Conservation (phyloP, 2,329 filamentous ascomycete genomes). For the Fusarium mangiferae region DNA sequence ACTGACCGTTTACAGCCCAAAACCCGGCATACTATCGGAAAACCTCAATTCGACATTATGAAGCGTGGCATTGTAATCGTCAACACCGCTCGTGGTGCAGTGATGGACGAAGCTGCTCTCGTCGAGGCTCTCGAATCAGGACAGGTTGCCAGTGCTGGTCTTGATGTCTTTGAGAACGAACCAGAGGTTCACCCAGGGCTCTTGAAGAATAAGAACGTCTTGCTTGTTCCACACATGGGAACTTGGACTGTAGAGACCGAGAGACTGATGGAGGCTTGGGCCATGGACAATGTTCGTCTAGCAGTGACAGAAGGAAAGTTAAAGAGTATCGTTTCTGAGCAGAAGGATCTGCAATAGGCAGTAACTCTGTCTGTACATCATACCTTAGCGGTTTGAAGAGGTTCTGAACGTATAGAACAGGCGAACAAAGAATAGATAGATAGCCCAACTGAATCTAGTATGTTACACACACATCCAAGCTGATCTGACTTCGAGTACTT, state of each 20-base stretch:
- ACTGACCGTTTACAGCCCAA: constrained; percentile 52
- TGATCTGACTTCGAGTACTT: neutral
- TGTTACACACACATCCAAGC: neutral
- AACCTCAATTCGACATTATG: constrained; percentile 77
- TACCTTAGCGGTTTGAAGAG: neutral
- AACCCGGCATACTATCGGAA: constrained; percentile 81
- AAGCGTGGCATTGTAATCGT: constrained; percentile 80
- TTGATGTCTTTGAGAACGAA: constrained; percentile 88
- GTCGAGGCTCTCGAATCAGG: constrained; percentile 77
- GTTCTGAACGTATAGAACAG: neutral
- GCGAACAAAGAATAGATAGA: neutral
- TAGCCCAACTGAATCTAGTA: neutral
- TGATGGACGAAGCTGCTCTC: constrained; percentile 84
- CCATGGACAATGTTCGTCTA: constrained; percentile 73
- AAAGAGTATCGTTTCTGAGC: constrained; percentile 78
- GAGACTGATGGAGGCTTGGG: constrained; percentile 79
- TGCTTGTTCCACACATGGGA: constrained; percentile 87
- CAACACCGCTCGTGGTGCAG: constrained; percentile 84
- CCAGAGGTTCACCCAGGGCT: constrained; percentile 80
- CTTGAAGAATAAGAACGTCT: constrained; percentile 73
- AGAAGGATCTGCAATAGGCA: constrained; percentile 53
- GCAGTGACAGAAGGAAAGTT: constrained; percentile 71
- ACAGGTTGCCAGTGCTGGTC: constrained; percentile 74
- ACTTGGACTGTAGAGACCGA: constrained; percentile 79
- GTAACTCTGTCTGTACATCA: neutral